A percentile compares a stretch with the other conserved stretches of the same genome.
These are phyloP conservation scores for Naganishia antarctica DNA, from an alignment of 768 basidiomycete genomes.

Conservation along the genomic window DNA sequence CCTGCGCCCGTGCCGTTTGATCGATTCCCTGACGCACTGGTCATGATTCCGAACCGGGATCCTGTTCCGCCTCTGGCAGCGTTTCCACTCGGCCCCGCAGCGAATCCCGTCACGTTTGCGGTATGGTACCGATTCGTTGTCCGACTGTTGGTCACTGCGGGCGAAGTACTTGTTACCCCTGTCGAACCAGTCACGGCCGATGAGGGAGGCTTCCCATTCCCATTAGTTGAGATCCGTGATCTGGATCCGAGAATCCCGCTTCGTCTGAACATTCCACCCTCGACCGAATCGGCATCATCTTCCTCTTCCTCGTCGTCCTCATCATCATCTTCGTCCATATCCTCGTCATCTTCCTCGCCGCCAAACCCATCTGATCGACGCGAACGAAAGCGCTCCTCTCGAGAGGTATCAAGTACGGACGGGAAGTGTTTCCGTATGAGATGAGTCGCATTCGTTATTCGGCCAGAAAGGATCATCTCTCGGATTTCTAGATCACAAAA, in stretches of 20 bases:
- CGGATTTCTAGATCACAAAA: constrained; percentile 51
- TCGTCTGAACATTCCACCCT: no score
- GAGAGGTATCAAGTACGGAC: constrained; percentile 54
- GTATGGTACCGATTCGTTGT: no score
- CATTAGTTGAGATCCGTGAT: no score
- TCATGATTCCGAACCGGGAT: constrained; percentile 24
- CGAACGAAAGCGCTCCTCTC: not conserved
- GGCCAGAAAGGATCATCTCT: constrained; percentile 62
- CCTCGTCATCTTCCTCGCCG: constrained; percentile 12
- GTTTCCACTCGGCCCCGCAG: no score
- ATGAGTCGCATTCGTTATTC: constrained; percentile 63
- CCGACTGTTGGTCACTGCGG: not conserved
- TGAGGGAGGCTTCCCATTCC: no score
- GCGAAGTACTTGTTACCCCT: no score
- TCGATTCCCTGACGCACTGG: not conserved
- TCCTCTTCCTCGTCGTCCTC: constrained; percentile 13
- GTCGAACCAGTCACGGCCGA: no score
- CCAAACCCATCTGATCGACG: no score
- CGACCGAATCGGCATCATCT: not conserved
- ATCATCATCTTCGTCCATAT: not conserved
- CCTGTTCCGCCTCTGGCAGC: constrained; percentile 11
- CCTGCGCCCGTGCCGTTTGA: not conserved
- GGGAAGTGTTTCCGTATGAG: constrained; percentile 69
- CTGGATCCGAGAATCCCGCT: no score
- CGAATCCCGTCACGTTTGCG: no score